These are phyloP conservation scores for Helicostylum pulchrum DNA, from an alignment of 192 early-diverging fungal genomes.

Conservation along the genomic window DNA sequence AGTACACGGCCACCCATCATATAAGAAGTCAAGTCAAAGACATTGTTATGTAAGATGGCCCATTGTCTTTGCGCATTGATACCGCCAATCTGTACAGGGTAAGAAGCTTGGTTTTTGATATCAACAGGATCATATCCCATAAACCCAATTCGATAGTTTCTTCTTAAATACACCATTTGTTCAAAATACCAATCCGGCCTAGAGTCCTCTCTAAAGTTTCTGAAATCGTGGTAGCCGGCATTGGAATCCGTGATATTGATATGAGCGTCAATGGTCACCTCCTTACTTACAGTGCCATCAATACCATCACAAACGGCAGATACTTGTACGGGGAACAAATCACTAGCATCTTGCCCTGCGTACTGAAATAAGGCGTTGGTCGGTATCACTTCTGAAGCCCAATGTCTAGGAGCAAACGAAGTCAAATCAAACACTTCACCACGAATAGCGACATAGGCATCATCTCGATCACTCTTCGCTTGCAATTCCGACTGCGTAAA, in stretches of 20 bases:
- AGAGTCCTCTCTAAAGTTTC: slow-evolving; percentile 59
- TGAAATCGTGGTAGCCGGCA: slow-evolving; percentile 66
- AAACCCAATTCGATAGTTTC: slow-evolving; percentile 65
- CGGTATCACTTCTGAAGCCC: slow-evolving; percentile 55
- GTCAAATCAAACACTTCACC: slow-evolving; percentile 83
- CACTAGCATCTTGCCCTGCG: slow-evolving; percentile 62
- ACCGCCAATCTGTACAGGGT: slow-evolving; percentile 31
- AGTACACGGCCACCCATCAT: slow-evolving; percentile 49
- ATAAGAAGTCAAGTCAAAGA: slow-evolving; percentile 73
- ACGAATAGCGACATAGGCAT: slow-evolving; percentile 68
- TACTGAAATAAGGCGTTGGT: slow-evolving; percentile 49
- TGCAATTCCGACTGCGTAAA: slow-evolving; percentile 67
- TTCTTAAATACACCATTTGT: slow-evolving; percentile 60
- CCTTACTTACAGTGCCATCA: slow-evolving; percentile 49
- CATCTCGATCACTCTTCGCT: slow-evolving; percentile 40
- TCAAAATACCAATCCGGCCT: slow-evolving; percentile 69
- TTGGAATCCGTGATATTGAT: slow-evolving; percentile 53
- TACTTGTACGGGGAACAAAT: slow-evolving; percentile 61
- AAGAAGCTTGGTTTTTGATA: slow-evolving; percentile 51
- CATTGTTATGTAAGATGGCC: slow-evolving; percentile 64
- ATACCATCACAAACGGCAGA: slow-evolving; percentile 45
- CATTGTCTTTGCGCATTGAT: slow-evolving; percentile 30
- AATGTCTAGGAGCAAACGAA: slow-evolving; percentile 58
- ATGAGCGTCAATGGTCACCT: slow-evolving; percentile 42
- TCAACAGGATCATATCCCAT: slow-evolving; percentile 61